Base-by-base conservation (phyloP, 2,329 filamentous ascomycete species). In the Hypoxylon sp. region DNA sequence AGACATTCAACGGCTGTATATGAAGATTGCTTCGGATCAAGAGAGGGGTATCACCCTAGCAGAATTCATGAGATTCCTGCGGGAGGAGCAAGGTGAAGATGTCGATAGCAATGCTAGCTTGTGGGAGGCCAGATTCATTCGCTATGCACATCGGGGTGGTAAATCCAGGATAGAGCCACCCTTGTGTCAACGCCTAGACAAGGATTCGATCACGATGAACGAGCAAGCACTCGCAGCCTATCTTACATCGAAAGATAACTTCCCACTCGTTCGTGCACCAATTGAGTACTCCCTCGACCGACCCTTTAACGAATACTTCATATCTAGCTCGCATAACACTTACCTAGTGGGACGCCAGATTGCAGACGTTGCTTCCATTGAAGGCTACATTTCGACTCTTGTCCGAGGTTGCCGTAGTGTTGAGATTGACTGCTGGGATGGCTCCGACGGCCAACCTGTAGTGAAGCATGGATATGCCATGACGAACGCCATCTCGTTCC, bases 371-470 rank as follows among this genome's bases (percentile, higher is more conserved):
- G 98, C 96, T 1, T 98, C 94, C 77, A 92, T 97, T 1, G 96
- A 99, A 80, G 94, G 94, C 47, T 99, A 99, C 81, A 97, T 98
- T 74, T 90, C 90, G 8, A 93, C 94, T 2, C 86, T 99, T 5
- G 90, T 93, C 70, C 91, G 93, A 67, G 94, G 94, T 8, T 99
- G 96, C 78, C 92, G 96, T 54, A 98, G 96, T 79, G 91, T 99
- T 50, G 96, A 99, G 81, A 94, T 99, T 57, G 96, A 99, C 80
- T 98, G 95, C 81, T 99, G 96, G 96, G 94, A 99, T 80, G 96
- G 96, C 14, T 87, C 88, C 57, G 92, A 97, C 77, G 94, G 93
- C 42, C 89, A 93, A 75, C 96, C 96, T 0, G 89, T 94, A 58
- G 96, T 99, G 33, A 94, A 93, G 68, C 96, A 99, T 75, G 96